Evolutionary conservation across 176 grass and related monocot genomes (phyloP), one percentile per base, ranked within the genome.

Genomic region (Phragmites australis): DNA sequence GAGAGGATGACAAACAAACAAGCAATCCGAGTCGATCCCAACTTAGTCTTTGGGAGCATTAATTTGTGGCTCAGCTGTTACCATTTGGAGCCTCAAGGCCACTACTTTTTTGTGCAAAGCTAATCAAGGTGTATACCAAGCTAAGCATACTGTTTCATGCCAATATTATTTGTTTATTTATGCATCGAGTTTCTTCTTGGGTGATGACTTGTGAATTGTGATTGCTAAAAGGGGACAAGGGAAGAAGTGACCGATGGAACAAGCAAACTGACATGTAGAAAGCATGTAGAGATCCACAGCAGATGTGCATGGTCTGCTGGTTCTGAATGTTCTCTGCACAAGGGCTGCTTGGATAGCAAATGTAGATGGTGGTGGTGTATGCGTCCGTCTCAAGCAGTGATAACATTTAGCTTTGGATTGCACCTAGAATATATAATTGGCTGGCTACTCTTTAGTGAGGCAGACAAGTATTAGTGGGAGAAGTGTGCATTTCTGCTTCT

Each of bases 1-100:
- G 22, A 79, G 65, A 70, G 42, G 70, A 64, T 22, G 70, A 63
- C 21, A 48, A 22, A 18, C 51, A 45, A 52, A 41, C 47, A 41
- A 75, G 64, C 54, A 56, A 81, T 85, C 82, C 19, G 82, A 85
- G 77, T 89, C 78, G 77, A 89, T 42, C 56, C 78, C 87, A 89
- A 85, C 77, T 85, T 55, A 72, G 56, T 77, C 17, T 3, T 37
- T 30, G 46, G 32, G 6, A 34, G 71, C 8, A 81, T 72, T 85
- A 81, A 81, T 72, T 85, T 76, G 71, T 85, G 87, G 87, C 71
- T 77, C 30, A 49, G 46, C 7, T 77, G 75, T 68, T 67, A 55
- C 59, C 77, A 47, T 85, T 77, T 82, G 82, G 64, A 77, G 64
- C 70, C 63, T 21, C 48, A 30, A 58, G 8, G 46, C 9, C 77